Evolutionary conservation across 2,329 filamentous ascomycete species (phyloP).

Genomic region (Microascus cirrosus): DNA sequence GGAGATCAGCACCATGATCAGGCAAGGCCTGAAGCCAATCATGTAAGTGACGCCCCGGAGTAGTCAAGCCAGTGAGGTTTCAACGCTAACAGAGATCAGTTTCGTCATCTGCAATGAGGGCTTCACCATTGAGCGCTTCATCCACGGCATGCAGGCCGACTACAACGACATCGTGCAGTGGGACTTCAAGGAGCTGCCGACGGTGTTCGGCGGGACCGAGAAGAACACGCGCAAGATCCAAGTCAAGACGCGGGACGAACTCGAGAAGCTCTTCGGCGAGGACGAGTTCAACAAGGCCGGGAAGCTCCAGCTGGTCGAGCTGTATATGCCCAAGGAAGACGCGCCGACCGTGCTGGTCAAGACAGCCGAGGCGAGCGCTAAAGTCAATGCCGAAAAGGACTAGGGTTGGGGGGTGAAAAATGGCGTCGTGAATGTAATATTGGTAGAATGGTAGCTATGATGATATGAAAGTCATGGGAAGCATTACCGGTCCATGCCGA

Average conservation of each 20-base stretch:
- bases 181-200: conserved; percentile 59
- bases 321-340: conserved; percentile 72
- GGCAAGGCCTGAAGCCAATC: conserved; percentile 62
- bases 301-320: conserved; percentile 61
- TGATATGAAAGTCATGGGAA: not conserved
- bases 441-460: not conserved
- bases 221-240: conserved; percentile 47
- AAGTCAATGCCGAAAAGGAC: conserved; percentile 42
- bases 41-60: conserved; percentile 39
- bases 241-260: conserved; percentile 57
- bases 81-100: conserved; percentile 21
- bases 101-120: conserved; percentile 84
- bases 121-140: conserved; percentile 81
- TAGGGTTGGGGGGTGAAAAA: not conserved
- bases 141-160: conserved; percentile 66
- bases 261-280: conserved; percentile 54
- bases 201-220: conserved; percentile 52
- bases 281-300: conserved; percentile 48
- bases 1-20: conserved; percentile 75
- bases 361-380: conserved; percentile 61
- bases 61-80: not conserved
- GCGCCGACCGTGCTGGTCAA: conserved; percentile 59
- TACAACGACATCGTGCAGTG: conserved; percentile 78
- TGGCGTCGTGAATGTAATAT: not conserved
- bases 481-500: not conserved